These are phyloP conservation scores for Colletotrichum sp. DNA, from an alignment of 2,329 filamentous ascomycete species.

Conservation along the genomic window DNA sequence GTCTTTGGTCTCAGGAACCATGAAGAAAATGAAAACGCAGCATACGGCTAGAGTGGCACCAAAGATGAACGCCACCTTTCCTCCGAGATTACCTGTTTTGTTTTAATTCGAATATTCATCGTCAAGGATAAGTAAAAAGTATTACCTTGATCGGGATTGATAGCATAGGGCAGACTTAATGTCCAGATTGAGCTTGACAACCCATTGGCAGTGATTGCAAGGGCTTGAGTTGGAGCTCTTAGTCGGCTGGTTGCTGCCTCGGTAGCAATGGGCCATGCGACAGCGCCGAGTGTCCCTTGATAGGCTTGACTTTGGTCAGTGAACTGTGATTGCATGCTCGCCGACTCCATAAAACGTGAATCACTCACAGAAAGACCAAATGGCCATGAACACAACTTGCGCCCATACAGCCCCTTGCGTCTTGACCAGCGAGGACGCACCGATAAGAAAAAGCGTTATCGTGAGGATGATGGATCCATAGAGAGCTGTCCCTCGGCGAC, in stretches of 20 bases:
- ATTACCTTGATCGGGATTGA: neutral
- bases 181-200: neutral
- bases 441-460: neutral
- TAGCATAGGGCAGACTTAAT: neutral
- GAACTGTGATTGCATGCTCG: conserved; percentile 15
- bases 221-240: conserved; percentile 26
- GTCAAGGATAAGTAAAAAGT: accelerated
- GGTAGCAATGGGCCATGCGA: neutral
- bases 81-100: neutral
- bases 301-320: neutral
- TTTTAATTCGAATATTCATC: neutral
- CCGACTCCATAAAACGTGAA: neutral
- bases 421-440: neutral
- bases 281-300: neutral
- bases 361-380: neutral
- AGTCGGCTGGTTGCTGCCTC: neutral
- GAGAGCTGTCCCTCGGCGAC: neutral
- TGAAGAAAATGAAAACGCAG: conserved; percentile 25
- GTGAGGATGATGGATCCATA: neutral
- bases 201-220: neutral
- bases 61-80: conserved; percentile 11
- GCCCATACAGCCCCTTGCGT: neutral
- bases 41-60: conserved; percentile 18
- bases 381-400: neutral
- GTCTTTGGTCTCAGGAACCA: conserved; percentile 24